Evolutionary conservation across 208 protist genomes (phyloP).

Genomic region (Balamuthia mandrillaris): DNA sequence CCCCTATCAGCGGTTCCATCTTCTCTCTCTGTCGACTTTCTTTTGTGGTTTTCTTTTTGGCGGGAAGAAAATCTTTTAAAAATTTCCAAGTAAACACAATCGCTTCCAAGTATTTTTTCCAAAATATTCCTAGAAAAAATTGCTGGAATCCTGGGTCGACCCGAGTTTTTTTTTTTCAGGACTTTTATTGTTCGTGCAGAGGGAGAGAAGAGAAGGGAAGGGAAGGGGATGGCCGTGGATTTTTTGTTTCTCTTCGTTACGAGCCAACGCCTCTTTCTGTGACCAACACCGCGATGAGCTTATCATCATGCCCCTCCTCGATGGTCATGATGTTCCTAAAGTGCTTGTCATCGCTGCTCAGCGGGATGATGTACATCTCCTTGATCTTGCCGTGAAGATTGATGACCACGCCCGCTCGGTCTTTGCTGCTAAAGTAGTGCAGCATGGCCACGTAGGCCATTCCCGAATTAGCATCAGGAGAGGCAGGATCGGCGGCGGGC

Average conservation of each 20-base stretch:
- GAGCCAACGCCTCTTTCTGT: not conserved
- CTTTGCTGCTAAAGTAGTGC: slow-evolving; percentile 14
- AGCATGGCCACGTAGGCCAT: slow-evolving; percentile 6
- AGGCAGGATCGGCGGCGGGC: not conserved
- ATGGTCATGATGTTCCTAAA: not conserved
- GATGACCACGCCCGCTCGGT: not conserved
- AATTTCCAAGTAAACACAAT: too few relatives aligned
- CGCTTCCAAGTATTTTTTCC: too few relatives aligned
- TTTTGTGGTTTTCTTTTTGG: not conserved
- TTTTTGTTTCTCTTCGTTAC: not conserved
- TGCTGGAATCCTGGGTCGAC: too few relatives aligned
- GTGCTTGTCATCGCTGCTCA: not conserved
- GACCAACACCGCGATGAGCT: not conserved
- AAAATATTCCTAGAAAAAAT: too few relatives aligned
- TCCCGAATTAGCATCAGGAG: not conserved
- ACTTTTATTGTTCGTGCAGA: too few relatives aligned
- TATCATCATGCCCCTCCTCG: not conserved
- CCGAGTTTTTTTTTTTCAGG: too few relatives aligned
- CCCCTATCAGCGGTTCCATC: slow-evolving; percentile 11
- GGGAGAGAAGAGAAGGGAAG: too few relatives aligned
- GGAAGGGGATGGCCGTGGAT: not conserved
- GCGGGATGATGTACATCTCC: not conserved
- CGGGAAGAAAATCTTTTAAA: too few relatives aligned
- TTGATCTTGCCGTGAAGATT: not conserved
- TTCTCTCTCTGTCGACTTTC: slow-evolving; percentile 12